Evolutionary conservation across 768 basidiomycete genomes (phyloP).

Genomic region (Collybiopsis luxurians): DNA sequence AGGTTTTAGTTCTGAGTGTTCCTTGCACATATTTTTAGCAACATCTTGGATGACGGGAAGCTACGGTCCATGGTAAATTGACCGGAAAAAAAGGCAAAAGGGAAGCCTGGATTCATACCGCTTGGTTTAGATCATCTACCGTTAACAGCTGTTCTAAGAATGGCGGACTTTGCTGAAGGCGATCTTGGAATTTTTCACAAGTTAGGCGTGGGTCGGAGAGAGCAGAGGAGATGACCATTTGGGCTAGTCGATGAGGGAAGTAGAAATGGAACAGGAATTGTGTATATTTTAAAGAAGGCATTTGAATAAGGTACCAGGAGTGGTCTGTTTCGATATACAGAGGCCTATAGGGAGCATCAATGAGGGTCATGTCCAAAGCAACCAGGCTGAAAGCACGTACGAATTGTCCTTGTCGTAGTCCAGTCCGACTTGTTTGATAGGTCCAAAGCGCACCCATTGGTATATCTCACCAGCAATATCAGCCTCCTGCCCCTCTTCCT

Average conservation of each 20-base stretch:
- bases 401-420: constrained; percentile 48
- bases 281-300: constrained; percentile 45
- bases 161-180: constrained; percentile 17
- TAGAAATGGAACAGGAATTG: constrained; percentile 47
- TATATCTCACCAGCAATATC: constrained; percentile 29
- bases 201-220: constrained; percentile 25
- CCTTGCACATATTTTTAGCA: neutral
- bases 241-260: constrained; percentile 47
- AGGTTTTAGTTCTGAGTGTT: neutral
- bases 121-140: neutral
- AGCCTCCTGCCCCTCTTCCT: constrained; percentile 64
- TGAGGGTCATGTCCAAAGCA: neutral
- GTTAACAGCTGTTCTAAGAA: neutral
- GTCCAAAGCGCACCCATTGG: constrained; percentile 43
- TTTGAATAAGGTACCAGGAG: constrained; percentile 60
- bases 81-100: too few relatives aligned
- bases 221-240: constrained; percentile 40
- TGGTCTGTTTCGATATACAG: constrained; percentile 62
- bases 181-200: constrained; percentile 32
- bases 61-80: neutral
- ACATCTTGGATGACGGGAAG: neutral
- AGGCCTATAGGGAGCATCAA: constrained; percentile 37
- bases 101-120: neutral
- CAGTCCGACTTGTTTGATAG: constrained; percentile 45
- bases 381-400: constrained; percentile 36